Conservation (phyloP, 495 filamentous ascomycete species). For the Aspergillus biplanus region DNA sequence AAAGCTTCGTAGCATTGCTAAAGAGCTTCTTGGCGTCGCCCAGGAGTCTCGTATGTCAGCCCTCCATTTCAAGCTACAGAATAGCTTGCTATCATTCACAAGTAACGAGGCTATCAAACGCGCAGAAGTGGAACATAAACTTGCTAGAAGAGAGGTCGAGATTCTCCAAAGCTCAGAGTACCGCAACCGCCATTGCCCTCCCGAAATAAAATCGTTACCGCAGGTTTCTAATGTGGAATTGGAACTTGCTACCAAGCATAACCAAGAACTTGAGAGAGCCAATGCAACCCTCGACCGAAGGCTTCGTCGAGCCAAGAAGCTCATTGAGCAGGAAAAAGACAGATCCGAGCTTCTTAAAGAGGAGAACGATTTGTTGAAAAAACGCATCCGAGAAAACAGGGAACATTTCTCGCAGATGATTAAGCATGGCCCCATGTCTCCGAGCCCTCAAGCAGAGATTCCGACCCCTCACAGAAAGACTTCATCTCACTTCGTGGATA, state of each 20-base stretch:
- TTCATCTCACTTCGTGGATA: constrained; percentile 51
- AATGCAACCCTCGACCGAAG: constrained; percentile 65
- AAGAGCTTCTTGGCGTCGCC: constrained; percentile 53
- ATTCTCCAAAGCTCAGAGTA: constrained; percentile 68
- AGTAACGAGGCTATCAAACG: constrained; percentile 84
- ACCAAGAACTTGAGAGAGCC: constrained; percentile 65
- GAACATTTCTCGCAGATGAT: constrained; percentile 76
- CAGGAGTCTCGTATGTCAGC: constrained; percentile 76
- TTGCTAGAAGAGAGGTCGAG: constrained; percentile 88
- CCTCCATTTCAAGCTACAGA: constrained; percentile 91
- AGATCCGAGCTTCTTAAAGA: constrained; percentile 55
- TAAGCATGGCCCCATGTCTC: constrained; percentile 54
- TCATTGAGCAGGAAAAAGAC: constrained; percentile 70
- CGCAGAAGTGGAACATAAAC: constrained; percentile 89
- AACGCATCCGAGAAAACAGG: constrained; percentile 84
- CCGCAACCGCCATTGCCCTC: constrained; percentile 42
- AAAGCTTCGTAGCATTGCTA: constrained; percentile 64
- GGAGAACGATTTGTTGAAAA: constrained; percentile 74
- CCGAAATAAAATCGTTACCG: constrained; percentile 38
- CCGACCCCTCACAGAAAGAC: constrained; percentile 50
- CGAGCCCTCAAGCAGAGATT: constrained; percentile 47
- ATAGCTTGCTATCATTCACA: constrained; percentile 83
- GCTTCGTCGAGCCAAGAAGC: constrained; percentile 71
- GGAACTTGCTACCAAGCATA: constrained; percentile 48
- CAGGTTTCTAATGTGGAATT: constrained; percentile 43